phyloP scores from a whole-genome alignment of 2,329 filamentous ascomycete genomes.

The Coleophoma cylindrospora region DNA sequence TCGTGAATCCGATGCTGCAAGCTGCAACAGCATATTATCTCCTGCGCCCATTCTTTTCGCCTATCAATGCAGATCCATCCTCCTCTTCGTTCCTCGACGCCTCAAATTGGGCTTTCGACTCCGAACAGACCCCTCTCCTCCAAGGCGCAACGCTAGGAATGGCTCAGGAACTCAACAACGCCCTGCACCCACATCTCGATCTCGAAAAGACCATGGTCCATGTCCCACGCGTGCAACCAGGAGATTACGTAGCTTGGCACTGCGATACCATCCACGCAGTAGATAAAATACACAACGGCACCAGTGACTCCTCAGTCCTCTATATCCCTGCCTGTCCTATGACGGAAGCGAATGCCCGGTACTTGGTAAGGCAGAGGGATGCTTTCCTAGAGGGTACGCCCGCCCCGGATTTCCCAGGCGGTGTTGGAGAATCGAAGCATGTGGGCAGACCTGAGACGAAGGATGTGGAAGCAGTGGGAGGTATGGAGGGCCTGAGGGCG shows the following conservation, averaged over 20 bases:
- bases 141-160: constrained; percentile 64
- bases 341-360: constrained; percentile 68
- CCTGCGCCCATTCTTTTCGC: constrained; percentile 76
- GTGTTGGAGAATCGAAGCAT: constrained; percentile 58
- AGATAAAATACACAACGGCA: constrained; percentile 70
- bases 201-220: constrained; percentile 60
- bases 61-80: constrained; percentile 32
- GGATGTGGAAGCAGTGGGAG: constrained; percentile 33
- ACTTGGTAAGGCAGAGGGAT: constrained; percentile 65
- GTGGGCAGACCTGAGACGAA: constrained; percentile 33
- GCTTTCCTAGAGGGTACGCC: constrained; percentile 65
- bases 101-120: constrained; percentile 51
- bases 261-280: constrained; percentile 61
- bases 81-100: constrained; percentile 41
- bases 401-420: constrained; percentile 67
- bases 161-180: constrained; percentile 56
- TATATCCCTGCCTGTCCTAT: constrained; percentile 87
- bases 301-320: constrained; percentile 72
- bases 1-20: constrained; percentile 74
- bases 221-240: constrained; percentile 56
- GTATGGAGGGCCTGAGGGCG: constrained; percentile 45
- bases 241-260: constrained; percentile 66
- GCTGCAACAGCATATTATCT: constrained; percentile 76
- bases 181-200: constrained; percentile 60
- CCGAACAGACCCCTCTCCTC: constrained; percentile 50